Base-by-base conservation (phyloP, 768 basidiomycete genomes). In the Fomitopsis serialis region DNA sequence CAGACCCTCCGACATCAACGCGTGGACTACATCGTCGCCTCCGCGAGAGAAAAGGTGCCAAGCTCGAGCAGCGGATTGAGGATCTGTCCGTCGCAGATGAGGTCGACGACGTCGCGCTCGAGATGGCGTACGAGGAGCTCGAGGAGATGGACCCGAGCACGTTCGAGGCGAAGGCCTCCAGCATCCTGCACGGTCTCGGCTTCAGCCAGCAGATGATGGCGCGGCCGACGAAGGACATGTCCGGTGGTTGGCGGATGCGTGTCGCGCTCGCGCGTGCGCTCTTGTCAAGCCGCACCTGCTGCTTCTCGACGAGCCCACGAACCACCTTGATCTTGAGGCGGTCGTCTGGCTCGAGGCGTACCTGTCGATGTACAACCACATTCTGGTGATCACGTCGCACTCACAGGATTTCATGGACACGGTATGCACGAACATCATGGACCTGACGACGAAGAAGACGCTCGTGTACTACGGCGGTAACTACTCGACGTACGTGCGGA, bases 331-430 rank as follows among this genome's bases (percentile, higher is more conserved):
- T 77, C 77, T 98, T 54, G 96, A 94, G 54, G 96, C 96, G 42
- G 96, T 98, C 57, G 97, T 98, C 53, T 99, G 96, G 96, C 77
- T 99, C 37, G 96, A 99, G 69, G 96, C 96, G 11, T 99, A 99
- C 72, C 78, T 98, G 40, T 89, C 92, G 27, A 97, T 92, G 29
- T 99, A 99, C 74, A 97, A 96, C 74, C 96, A 99, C 69, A 98
- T 99, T 68, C 83, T 99, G 60, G 91, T 97, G 65, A 89, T 94
- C 75, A 96, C 94, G 8, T 93, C 89, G 46, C 96, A 99, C 75
- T 98, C 96, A n/a, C 91, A 93, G 68, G 96, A 98, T 76, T 98
- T 98, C 78, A 92, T 98, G 92, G 96, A 98, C 71, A 84, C 80
- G 34, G 85, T 98, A 45, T 98, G 96, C 74, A 98, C 96, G 61